These are phyloP conservation scores for Fusarium circinatum DNA, from an alignment of 2,329 filamentous ascomycete genomes.

Conservation along the genomic window DNA sequence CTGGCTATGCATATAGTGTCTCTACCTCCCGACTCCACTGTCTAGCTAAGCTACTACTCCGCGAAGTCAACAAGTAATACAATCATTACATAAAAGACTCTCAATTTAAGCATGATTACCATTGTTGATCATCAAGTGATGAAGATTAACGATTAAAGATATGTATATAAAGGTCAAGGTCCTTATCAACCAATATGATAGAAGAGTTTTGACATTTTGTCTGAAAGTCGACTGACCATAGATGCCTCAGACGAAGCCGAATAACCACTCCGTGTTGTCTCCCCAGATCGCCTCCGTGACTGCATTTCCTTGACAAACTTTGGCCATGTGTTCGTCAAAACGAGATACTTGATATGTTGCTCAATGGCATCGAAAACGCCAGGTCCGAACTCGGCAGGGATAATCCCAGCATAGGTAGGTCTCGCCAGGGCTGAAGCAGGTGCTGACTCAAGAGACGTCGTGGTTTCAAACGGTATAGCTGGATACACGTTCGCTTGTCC, in stretches of 20 bases:
- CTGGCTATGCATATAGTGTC: no score
- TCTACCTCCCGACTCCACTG: no score
- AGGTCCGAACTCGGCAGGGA: background rate
- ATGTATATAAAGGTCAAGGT: no score
- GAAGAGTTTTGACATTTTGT: background rate
- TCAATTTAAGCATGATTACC: background rate
- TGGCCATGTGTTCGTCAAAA: background rate
- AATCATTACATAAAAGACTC: background rate
- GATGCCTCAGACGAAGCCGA: background rate
- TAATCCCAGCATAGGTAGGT: background rate
- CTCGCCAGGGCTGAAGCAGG: background rate
- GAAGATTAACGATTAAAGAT: background rate
- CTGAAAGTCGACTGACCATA: background rate
- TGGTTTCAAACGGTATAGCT: background rate
- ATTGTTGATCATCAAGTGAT: background rate
- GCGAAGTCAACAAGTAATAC: background rate
- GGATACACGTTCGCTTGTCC: background rate
- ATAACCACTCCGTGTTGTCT: background rate
- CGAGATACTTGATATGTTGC: background rate
- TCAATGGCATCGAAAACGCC: background rate
- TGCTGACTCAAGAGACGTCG: background rate
- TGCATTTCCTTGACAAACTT: background rate
- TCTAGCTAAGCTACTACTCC: no score
- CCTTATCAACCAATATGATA: background rate
- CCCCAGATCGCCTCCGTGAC: background rate